Base-by-base conservation (phyloP, 2,329 filamentous ascomycete genomes). In the Ophiostoma quercus region DNA sequence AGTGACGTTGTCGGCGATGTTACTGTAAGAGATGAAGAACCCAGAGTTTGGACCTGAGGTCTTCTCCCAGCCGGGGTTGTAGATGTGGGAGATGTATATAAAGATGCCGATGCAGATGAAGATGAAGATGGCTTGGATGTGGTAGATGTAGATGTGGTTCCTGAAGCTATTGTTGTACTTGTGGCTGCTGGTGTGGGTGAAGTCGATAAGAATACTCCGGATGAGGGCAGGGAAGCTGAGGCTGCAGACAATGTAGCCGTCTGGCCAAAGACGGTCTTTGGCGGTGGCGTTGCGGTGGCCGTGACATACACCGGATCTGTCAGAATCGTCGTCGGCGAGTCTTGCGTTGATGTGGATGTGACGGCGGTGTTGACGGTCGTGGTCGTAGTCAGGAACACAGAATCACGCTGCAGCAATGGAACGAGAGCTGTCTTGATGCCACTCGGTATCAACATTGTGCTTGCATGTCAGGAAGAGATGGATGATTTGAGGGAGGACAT, bases 361-460 rank as follows among this genome's bases (percentile, higher is more conserved):
- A 32, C 12, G 22, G 57, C 32, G 57, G 32, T 25, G 22, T 57
- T 25, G 5, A 62, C 22, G 0, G 22, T 62, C 4, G 57, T 62
- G 5, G 57, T 32, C 6, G 25, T 32, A 25, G 25, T 22, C 51
- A 57, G n/a, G 25, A 25, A 8, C 3, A 25, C 22, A n/a, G 25
- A 32, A 8, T 32, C 25, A 62, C 25, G 22, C 5, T 62, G 57
- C 57, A 62, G 14, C 2, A 62, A 62, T 29, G 25, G 5, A n/a
- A 25, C 9, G 9, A 57, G 22, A 57, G 22, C 51, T 9, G 22
- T 8, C 9, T 25, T 57, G 51, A 57, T 29, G 51, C n/a, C 22
- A 57, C 51, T 57, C 11, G 51, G 51, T 57, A 57, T 57, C 51
- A 25, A 57, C 51, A 57, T 57, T 22, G 51, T 25, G n/a, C n/a